Conservation (phyloP, 331 rosid species). For the Prunus yedoensis region DNA sequence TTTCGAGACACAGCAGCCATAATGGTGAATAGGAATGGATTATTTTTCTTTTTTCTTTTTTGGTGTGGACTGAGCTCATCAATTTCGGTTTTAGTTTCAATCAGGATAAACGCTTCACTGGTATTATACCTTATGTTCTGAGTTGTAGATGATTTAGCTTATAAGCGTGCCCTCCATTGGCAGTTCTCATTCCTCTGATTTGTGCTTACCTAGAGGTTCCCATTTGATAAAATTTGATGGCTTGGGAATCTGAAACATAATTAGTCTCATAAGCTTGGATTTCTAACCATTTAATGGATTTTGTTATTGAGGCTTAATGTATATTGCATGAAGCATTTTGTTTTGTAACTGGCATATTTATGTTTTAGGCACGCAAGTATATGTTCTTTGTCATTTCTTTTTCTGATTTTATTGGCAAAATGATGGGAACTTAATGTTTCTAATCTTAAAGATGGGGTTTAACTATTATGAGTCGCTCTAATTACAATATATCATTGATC, state of each 20-base stretch:
- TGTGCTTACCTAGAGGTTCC: not conserved
- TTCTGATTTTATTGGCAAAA: not conserved
- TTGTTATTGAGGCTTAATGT: not conserved
- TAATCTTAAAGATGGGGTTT: not conserved
- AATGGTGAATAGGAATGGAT: not conserved
- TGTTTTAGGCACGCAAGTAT: not conserved
- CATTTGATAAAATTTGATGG: not conserved
- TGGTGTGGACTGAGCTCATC: not conserved
- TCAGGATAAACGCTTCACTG: not conserved
- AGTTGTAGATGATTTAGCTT: not conserved
- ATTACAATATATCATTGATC: not conserved
- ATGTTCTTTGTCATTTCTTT: not conserved
- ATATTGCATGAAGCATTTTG: not conserved
- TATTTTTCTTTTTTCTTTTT: not conserved
- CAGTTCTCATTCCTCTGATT: not conserved
- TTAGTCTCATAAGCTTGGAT: not conserved
- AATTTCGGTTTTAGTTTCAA: not conserved
- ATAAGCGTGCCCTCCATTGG: not conserved
- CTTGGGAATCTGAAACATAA: not conserved
- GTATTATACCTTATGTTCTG: not conserved
- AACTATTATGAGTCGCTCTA: not conserved
- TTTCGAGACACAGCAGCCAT: not conserved
- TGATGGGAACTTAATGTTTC: not conserved
- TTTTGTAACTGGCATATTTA: not conserved
- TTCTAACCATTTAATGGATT: not conserved